Base-by-base conservation (phyloP, 2,329 filamentous ascomycete species). In the Aspergillus neotritici region DNA sequence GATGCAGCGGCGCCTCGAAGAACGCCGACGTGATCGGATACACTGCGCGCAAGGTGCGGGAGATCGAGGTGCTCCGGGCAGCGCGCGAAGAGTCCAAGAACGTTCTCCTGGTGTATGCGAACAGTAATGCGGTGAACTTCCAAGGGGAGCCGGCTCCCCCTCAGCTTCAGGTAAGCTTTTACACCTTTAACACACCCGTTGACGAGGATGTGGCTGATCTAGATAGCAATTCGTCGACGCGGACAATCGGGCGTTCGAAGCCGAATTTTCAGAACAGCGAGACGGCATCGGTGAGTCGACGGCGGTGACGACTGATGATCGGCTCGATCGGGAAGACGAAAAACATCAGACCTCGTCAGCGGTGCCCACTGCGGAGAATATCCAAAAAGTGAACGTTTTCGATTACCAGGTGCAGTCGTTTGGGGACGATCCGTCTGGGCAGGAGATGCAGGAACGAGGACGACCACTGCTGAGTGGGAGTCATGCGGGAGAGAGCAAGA, bases 91-190 rank as follows among this genome's bases (percentile, higher is more conserved):
- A 82, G 50, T 70, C 71, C 40, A 68, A 63, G 28, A 71, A 68
- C 7, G 76, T 73, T 2, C 60, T 83, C 1, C 69, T 83, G 8
- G 73, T 83, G 3, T 83, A 83, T 56, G 79, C 78, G 14, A 79
- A 72, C 52, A 71, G 76, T 15, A 63, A 63, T 43, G 70, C 72
- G 14, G 54, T 73, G 43, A 58, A 56, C 16, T 60, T 63, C 37
- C 50, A 55, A 34, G 56, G 55, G 14, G 58, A 56, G 6, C 51
- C 60, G 28, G 49, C 62, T 17, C 67, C 67, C 1, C 42, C 55
- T 15, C 53, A 63, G 37, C 58, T 73, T 40, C 61, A 66, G 54
- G 68, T 71, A 60, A 51, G 56, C 35, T 9, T 21, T 31, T 9
- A 9, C 7, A 33, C 17, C 8, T 16, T 9, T 14, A 34, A n/a